Conservation (phyloP, 306 rosid species). For the Alnus rubra region DNA sequence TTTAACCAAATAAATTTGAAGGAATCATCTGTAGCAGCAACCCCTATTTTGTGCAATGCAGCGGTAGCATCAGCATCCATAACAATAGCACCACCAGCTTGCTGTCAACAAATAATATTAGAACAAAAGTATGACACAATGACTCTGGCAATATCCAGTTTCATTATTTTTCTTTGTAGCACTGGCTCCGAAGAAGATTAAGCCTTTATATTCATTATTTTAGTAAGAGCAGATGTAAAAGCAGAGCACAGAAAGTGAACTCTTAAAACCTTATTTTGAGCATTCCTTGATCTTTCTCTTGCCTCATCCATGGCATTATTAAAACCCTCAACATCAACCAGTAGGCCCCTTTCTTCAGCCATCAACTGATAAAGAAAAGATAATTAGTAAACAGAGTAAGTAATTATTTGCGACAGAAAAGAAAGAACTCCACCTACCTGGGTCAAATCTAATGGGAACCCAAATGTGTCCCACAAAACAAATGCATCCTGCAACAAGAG, state of each 20-base stretch:
- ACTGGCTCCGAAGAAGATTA: constrained; percentile 3
- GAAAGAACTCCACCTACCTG: constrained; percentile 58
- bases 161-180: neutral
- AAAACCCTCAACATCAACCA: constrained; percentile 78
- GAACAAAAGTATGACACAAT: neutral
- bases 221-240: constrained; percentile 5
- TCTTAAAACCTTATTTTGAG: constrained; percentile 71
- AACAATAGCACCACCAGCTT: constrained; percentile 85
- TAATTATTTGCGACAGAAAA: neutral
- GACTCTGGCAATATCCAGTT: neutral
- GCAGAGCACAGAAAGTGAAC: constrained; percentile 26
- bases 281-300: constrained; percentile 89
- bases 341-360: constrained; percentile 92
- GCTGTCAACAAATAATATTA: constrained; percentile 50
- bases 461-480: constrained; percentile 94
- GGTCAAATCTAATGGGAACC: constrained; percentile 95
- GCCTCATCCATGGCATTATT: constrained; percentile 86
- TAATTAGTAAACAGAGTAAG: constrained; percentile 12
- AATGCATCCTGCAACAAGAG: constrained; percentile 78
- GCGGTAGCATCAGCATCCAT: constrained; percentile 97
- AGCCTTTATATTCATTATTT: constrained; percentile 6
- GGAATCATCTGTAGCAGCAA: constrained; percentile 80
- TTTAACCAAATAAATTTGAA: constrained; percentile 74
- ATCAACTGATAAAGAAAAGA: constrained; percentile 61
- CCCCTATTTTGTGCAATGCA: constrained; percentile 62